Evolutionary conservation across 2,329 filamentous ascomycete genomes (phyloP), one percentile per base, ranked within the genome.

Genomic region (Endoconidiophora polonica): DNA sequence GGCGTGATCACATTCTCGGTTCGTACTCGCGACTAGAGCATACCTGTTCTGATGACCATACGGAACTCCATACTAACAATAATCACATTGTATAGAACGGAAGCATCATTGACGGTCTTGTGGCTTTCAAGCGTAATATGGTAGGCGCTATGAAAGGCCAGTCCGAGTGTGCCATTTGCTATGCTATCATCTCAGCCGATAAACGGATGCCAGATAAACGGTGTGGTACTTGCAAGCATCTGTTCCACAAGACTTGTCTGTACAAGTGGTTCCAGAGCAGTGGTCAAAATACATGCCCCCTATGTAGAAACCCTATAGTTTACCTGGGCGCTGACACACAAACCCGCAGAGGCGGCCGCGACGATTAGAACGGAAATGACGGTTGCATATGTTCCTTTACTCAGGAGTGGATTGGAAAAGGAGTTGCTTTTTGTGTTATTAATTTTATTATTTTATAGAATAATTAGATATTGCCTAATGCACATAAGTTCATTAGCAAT

Each of bases 251-350:
- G 1, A 76, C 77, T 2, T 98, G 91, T 66, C 66, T 98, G 65
- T 94, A 86, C 69, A 88, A 90, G 66, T 98, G 91, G 91, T 96
- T 98, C 70, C 84, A 86, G 71, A 90, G 75, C 58, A 94, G 87
- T 62, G 93, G 86, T 64, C 81, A 86, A 60, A 91, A 84, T 59
- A 90, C 83, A 45, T 98, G 91, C 65, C 91, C 91, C 44, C 69
- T 98, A 56, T 98, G 91, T 66, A 74, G 91, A 58, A 94, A 93
- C 62, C 81, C 83, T 20, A 95, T 95, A 62, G 74, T 77, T 49
- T 79, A 78, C 45, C 52, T 68, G 16, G 67, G 67, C 0, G 59
- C 66, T 5, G 66, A 69, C 51, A 66, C 64, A 42, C 55, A 56
- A 52, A 44, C 48, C 33, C 48, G 56, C 37, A 51, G 54, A 29